Conservation (phyloP, 73 alveolate genomes). For the Paramecium pentaurelia region DNA sequence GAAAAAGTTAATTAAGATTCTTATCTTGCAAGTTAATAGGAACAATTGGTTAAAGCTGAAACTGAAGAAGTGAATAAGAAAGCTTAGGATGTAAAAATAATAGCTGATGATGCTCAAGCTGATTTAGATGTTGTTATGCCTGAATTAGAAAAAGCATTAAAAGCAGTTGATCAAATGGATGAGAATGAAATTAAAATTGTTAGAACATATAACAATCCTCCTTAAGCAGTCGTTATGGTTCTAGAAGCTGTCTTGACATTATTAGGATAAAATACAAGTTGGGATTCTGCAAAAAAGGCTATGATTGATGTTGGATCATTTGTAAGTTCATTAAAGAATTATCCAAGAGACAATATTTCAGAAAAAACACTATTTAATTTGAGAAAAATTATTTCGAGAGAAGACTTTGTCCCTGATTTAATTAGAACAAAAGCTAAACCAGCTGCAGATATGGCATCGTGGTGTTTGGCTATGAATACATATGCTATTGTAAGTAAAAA, state of each 20-base stretch:
- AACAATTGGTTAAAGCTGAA: slow-evolving; percentile 61
- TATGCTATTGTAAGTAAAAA: slow-evolving; percentile 89
- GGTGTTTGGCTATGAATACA: slow-evolving; percentile 91
- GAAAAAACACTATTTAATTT: slow-evolving; percentile 61
- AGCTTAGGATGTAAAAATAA: slow-evolving; percentile 78
- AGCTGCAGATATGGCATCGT: slow-evolving; percentile 79
- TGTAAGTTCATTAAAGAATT: slow-evolving; percentile 63
- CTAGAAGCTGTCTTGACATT: slow-evolving; percentile 85
- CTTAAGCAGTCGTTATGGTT: slow-evolving; percentile 79
- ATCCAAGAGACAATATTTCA: slow-evolving; percentile 76
- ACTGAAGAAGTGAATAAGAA: slow-evolving; percentile 65
- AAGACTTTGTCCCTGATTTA: slow-evolving; percentile 77
- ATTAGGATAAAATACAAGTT: slow-evolving; percentile 73
- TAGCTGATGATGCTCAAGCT: slow-evolving; percentile 93
- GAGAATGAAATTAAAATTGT: slow-evolving; percentile 68
- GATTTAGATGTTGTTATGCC: slow-evolving; percentile 96
- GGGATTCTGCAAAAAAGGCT: slow-evolving; percentile 73
- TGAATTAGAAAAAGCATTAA: slow-evolving; percentile 86
- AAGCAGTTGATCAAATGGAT: slow-evolving; percentile 86
- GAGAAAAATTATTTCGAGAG: slow-evolving; percentile 64
- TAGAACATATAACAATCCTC: slow-evolving; percentile 81
- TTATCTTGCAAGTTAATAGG: slow-evolving; percentile 66
- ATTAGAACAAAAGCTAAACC: slow-evolving; percentile 78
- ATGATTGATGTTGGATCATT: slow-evolving; percentile 67
- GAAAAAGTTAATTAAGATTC: slow-evolving; percentile 71